Conservation (phyloP, 768 basidiomycete species). For the Xerocomus potaroensis region DNA sequence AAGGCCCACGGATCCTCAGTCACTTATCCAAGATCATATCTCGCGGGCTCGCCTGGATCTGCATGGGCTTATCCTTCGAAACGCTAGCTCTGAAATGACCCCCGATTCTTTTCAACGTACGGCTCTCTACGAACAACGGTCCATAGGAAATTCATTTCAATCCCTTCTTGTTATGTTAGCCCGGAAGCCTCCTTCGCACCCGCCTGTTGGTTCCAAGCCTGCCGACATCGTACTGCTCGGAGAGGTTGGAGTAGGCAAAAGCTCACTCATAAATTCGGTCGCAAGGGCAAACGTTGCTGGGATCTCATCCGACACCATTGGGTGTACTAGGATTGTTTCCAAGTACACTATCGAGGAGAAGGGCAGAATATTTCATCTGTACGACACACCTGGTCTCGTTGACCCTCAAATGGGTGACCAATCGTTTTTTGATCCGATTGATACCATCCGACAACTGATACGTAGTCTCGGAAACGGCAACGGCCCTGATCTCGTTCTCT, state of each 20-base stretch:
- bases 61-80: constrained; percentile 12
- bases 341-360: constrained; percentile 24
- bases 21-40: constrained; percentile 2
- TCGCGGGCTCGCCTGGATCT: constrained; percentile 12
- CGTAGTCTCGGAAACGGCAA: constrained; percentile 23
- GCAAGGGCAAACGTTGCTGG: constrained; percentile 20
- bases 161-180: constrained; percentile 5
- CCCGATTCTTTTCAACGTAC: constrained; percentile 1
- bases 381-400: constrained; percentile 33
- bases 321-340: constrained; percentile 30
- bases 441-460: constrained; percentile 28
- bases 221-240: constrained; percentile 36
- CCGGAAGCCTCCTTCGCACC: constrained; percentile 4
- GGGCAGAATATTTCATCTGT: constrained; percentile 22
- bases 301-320: constrained; percentile 29
- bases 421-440: constrained; percentile 22
- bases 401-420: constrained; percentile 21
- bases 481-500: constrained; percentile 29
- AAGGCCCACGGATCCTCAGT: background rate
- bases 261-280: constrained; percentile 41
- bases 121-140: constrained; percentile 8
- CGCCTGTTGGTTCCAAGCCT: background rate
- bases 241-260: constrained; percentile 35
- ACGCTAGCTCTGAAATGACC: constrained; percentile 1
- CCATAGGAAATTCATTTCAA: constrained; percentile 10